Evolutionary conservation across 2,329 filamentous ascomycete genomes (phyloP), one percentile per base, ranked within the genome.

Genomic region (Bretziella fagacearum): DNA sequence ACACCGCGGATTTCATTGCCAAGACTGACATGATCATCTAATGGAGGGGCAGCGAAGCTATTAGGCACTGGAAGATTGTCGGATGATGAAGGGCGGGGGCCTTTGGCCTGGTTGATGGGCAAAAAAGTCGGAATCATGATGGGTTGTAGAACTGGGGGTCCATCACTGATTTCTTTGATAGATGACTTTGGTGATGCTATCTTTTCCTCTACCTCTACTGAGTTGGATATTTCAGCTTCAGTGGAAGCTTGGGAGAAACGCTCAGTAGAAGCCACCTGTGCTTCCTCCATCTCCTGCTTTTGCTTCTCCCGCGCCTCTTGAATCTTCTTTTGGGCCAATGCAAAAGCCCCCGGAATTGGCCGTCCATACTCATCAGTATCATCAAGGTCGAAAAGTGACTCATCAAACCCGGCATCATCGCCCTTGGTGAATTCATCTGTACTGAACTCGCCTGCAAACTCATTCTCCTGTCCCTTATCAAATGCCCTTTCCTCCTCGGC

Each of bases 301-400:
- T 49, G 32, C 26, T 43, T 51, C 8, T 47, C 45, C 10, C 43
- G 48, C 11, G 43, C 43, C 35, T 48, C 46, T 11, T 29, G 18
- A 20, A 50, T 42, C 33, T 33, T 49, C 26, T 66, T 66, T 47
- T 74, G 63, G 1, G 69, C 71, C 35, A 65, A 65, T 3, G 70
- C 71, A 58, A 77, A 77, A 1, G 69, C 68, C 4, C 72, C 72
- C 0, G 72, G 71, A 32, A 76, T 69, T 1, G 72, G 75, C 18
- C 76, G 65, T 13, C 76, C 75, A 55, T 72, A 79, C 52, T 68
- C 59, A 58, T 80, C 70, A 11, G 76, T 76, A 55, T 79, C 75
- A 44, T 80, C 68, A 26, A 76, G 68, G 53, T 85, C 81, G 56
- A 85, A 84, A 11, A 84, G 69, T 4, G 77, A 79, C 57, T 85